phyloP scores from a whole-genome alignment of 1,284 basidiomycete species.

The Apiotrichum montevideense region DNA sequence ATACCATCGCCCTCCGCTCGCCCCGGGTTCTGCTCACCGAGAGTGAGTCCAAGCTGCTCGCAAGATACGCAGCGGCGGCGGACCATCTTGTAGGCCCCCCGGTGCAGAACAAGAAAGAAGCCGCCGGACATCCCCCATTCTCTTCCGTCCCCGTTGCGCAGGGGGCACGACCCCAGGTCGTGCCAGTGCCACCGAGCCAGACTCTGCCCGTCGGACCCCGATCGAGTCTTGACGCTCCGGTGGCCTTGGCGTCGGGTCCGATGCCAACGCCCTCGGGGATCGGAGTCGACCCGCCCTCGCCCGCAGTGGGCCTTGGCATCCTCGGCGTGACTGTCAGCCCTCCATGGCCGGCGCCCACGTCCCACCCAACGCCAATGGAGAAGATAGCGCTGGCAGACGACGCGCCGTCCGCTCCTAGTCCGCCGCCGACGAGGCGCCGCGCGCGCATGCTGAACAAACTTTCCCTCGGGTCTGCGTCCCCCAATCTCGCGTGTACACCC shows the following conservation, averaged over 20 bases:
- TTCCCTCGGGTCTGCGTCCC: constrained; percentile 1
- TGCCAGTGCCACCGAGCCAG: too few species aligned
- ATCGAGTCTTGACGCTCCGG: too few species aligned
- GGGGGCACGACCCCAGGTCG: background rate
- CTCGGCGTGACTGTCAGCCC: background rate
- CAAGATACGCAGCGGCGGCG: background rate
- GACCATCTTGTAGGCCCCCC: constrained; percentile 2
- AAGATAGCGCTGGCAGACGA: background rate
- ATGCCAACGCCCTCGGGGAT: background rate
- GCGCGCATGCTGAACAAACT: constrained; percentile 13
- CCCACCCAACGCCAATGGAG: background rate
- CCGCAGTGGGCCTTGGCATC: background rate
- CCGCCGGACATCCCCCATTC: background rate
- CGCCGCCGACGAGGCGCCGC: constrained; percentile 1
- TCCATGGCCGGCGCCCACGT: background rate
- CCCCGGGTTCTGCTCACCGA: constrained; percentile 5
- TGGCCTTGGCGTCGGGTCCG: too few species aligned
- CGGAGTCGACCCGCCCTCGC: background rate
- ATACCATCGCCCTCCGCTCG: background rate
- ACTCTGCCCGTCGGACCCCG: too few species aligned
- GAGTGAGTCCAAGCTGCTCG: constrained; percentile 1
- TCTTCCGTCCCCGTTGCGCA: background rate
- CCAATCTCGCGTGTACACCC: background rate
- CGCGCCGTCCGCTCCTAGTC: background rate
- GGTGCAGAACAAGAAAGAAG: too few species aligned